Conservation (phyloP, 2,329 filamentous ascomycete species). For the Didymella lethalis region DNA sequence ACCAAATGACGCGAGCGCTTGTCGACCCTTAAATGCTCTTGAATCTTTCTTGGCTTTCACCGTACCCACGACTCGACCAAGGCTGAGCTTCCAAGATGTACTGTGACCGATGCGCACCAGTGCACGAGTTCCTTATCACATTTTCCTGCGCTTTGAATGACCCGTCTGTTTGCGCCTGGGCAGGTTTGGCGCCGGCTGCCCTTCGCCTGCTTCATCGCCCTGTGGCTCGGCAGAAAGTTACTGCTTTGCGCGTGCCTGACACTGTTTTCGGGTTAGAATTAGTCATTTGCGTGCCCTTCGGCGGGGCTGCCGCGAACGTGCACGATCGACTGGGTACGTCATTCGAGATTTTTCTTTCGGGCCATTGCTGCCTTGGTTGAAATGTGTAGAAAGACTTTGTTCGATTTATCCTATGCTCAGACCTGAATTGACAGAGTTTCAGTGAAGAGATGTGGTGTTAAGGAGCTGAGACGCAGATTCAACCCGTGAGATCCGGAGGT, state of each 20-base stretch:
- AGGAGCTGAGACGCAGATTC: conserved; percentile 10
- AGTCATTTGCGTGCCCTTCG: conserved; percentile 34
- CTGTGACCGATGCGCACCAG: conserved; percentile 21
- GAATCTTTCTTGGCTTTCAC: conserved; percentile 23
- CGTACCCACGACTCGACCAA: conserved; percentile 24
- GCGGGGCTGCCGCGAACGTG: conserved; percentile 26
- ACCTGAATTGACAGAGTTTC: background rate
- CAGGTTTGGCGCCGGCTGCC: conserved; percentile 32
- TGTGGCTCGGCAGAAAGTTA: conserved; percentile 10
- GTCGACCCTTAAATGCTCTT: conserved; percentile 20
- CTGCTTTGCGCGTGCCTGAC: conserved; percentile 32
- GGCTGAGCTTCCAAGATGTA: conserved; percentile 18
- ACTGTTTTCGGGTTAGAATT: conserved; percentile 34
- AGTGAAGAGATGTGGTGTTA: background rate
- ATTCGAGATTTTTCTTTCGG: conserved; percentile 9
- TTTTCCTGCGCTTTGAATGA: conserved; percentile 38
- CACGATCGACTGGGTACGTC: conserved; percentile 18
- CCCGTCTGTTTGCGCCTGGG: conserved; percentile 37
- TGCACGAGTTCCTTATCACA: conserved; percentile 19
- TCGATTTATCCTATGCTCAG: too few relatives aligned
- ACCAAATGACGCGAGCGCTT: conserved; percentile 21
- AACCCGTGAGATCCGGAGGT: background rate
- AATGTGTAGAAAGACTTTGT: background rate
- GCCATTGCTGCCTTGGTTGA: conserved; percentile 5
- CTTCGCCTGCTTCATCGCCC: conserved; percentile 13